A percentile compares a stretch with the other conserved stretches of the same genome.
phyloP scores from a whole-genome alignment of 768 basidiomycete genomes.

The Mrakia blollopis region DNA sequence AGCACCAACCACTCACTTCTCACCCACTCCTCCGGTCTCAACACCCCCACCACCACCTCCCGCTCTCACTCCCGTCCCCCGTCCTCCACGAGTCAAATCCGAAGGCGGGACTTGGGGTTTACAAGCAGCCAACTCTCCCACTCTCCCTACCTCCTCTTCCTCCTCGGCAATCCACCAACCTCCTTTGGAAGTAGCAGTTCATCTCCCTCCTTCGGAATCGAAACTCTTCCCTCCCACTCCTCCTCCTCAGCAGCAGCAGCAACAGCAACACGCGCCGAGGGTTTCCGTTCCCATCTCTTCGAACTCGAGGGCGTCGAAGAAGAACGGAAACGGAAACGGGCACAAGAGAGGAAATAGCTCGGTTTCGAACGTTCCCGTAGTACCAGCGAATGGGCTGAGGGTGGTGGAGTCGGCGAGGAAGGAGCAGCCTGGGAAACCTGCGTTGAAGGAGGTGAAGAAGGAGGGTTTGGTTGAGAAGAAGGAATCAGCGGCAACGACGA shows the following conservation, averaged over 20 bases:
- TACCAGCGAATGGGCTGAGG: neutral
- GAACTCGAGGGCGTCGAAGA: neutral
- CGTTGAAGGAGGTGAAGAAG: neutral
- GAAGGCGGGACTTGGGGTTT: conserved; percentile 5
- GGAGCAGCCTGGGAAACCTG: too few relatives aligned
- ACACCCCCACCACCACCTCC: neutral
- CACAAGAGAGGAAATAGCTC: neutral
- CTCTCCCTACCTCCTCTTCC: too few relatives aligned
- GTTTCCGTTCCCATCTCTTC: neutral
- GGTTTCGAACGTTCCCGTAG: neutral
- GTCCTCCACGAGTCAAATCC: neutral
- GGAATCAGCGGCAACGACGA: neutral
- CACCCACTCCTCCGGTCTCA: neutral
- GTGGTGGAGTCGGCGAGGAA: neutral
- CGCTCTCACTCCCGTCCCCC: neutral
- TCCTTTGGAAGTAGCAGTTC: neutral
- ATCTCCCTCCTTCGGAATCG: conserved; percentile 2
- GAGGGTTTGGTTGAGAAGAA: neutral
- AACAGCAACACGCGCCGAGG: neutral
- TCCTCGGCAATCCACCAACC: neutral
- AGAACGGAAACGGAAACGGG: neutral
- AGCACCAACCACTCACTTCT: neutral
- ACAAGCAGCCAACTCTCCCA: neutral
- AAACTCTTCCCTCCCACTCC: neutral
- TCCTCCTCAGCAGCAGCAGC: neutral